These are phyloP conservation scores for Cystobasidium ongulense DNA, from an alignment of 768 basidiomycete species.

Conservation along the genomic window DNA sequence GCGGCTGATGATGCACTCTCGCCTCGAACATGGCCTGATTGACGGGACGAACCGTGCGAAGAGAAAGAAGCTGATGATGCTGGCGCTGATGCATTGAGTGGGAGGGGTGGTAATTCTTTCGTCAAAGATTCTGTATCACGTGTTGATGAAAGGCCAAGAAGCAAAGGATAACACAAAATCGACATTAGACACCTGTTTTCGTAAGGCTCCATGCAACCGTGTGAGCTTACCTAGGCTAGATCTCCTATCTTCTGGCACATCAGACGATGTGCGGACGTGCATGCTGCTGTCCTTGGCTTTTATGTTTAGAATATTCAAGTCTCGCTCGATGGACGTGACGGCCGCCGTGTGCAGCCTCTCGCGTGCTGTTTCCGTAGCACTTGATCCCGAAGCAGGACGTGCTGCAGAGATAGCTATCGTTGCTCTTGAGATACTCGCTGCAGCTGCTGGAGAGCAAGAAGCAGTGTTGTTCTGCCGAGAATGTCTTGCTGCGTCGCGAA, in stretches of 20 bases:
- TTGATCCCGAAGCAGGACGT: no score
- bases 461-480: not conserved
- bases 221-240: not conserved
- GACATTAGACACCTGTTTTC: no score
- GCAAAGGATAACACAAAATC: not conserved
- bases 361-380: not conserved
- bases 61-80: not conserved
- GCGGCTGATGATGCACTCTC: not conserved
- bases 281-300: not conserved
- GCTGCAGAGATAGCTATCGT: no score
- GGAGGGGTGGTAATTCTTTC: constrained; percentile 10
- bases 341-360: not conserved
- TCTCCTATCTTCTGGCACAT: not conserved
- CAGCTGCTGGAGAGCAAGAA: not conserved
- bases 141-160: not conserved
- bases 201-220: not conserved
- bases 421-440: no score
- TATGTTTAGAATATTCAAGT: not conserved
- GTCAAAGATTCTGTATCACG: not conserved
- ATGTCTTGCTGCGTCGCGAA: not conserved
- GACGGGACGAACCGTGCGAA: not conserved
- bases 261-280: not conserved
- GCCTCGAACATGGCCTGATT: not conserved
- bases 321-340: not conserved
- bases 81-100: constrained; percentile 2